A percentile compares a stretch with the other conserved stretches of the same genome.
Conservation (phyloP, 2,329 filamentous ascomycete species). For the Aspergillus pseudoglaucus region DNA sequence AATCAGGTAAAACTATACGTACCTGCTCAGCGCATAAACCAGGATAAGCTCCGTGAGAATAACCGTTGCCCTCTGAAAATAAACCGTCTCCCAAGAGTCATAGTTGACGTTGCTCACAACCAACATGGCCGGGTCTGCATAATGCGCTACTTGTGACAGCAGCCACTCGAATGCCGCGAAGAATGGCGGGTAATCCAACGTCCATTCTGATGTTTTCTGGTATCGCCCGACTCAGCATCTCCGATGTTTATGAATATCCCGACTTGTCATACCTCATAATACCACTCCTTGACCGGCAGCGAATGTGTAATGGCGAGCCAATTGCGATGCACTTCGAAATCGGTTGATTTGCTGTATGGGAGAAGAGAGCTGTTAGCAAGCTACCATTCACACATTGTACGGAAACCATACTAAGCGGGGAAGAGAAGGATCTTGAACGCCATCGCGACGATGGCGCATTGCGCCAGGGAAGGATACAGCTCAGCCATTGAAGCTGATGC, state of each 20-base stretch:
- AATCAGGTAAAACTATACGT: slow-evolving; percentile 19
- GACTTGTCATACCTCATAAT: slow-evolving; percentile 62
- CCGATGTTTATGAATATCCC: neutral
- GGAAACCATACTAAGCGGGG: slow-evolving; percentile 74
- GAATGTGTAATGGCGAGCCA: slow-evolving; percentile 96
- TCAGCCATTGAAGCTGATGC: slow-evolving; percentile 58
- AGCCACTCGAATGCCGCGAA: slow-evolving; percentile 97
- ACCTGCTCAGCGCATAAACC: slow-evolving; percentile 74
- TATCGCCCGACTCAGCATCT: slow-evolving; percentile 3
- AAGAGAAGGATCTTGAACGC: slow-evolving; percentile 89
- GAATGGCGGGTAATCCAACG: slow-evolving; percentile 95
- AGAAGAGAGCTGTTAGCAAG: slow-evolving; percentile 1
- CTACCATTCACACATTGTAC: neutral
- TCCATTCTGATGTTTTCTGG: slow-evolving; percentile 94
- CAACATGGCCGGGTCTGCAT: slow-evolving; percentile 76
- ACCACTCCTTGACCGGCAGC: slow-evolving; percentile 82
- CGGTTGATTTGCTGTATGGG: slow-evolving; percentile 77
- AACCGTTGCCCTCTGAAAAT: slow-evolving; percentile 87
- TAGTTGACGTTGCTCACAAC: slow-evolving; percentile 73
- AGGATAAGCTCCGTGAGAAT: slow-evolving; percentile 78
- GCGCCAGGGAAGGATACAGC: slow-evolving; percentile 75
- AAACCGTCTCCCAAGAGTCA: slow-evolving; percentile 87
- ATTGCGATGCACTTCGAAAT: slow-evolving; percentile 98
- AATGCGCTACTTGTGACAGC: slow-evolving; percentile 71
- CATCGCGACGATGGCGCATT: slow-evolving; percentile 78